Percentiles rank a stretch among this genome's conserved stretches.
These are phyloP conservation scores for Panaeolus papilionaceus DNA, from an alignment of 768 basidiomycete genomes.

Conservation along the genomic window DNA sequence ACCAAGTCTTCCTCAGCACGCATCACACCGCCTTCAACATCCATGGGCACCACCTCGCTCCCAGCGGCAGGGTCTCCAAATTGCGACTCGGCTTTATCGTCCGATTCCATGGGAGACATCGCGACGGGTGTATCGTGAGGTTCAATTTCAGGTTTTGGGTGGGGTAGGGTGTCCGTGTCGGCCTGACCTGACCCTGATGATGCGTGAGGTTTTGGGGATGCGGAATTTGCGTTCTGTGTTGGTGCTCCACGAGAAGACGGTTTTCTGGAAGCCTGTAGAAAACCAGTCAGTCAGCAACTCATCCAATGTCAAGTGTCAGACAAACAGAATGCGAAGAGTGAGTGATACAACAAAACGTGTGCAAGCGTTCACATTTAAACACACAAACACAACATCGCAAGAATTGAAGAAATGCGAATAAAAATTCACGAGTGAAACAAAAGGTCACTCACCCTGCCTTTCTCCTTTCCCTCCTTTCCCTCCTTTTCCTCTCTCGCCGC, in stretches of 20 bases:
- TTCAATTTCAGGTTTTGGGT: background rate
- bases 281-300: background rate
- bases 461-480: conserved; percentile 18
- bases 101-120: background rate
- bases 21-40: background rate
- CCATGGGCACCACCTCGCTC: background rate
- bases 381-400: background rate
- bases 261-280: background rate
- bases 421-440: background rate
- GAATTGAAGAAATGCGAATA: background rate
- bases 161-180: background rate
- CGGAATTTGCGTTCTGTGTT: background rate
- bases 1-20: background rate
- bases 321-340: background rate
- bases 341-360: background rate
- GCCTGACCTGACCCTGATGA: conserved; percentile 2
- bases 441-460: background rate
- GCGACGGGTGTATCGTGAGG: background rate
- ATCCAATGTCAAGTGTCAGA: background rate
- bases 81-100: background rate
- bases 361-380: background rate
- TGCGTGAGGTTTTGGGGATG: conserved; percentile 4
- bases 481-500: conserved; percentile 22
- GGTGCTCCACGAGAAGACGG: conserved; percentile 1
- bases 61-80: background rate